Evolutionary conservation across 2,329 filamentous ascomycete species (phyloP), one percentile per base, ranked within the genome.

Genomic region (Scytalidium sp.): DNA sequence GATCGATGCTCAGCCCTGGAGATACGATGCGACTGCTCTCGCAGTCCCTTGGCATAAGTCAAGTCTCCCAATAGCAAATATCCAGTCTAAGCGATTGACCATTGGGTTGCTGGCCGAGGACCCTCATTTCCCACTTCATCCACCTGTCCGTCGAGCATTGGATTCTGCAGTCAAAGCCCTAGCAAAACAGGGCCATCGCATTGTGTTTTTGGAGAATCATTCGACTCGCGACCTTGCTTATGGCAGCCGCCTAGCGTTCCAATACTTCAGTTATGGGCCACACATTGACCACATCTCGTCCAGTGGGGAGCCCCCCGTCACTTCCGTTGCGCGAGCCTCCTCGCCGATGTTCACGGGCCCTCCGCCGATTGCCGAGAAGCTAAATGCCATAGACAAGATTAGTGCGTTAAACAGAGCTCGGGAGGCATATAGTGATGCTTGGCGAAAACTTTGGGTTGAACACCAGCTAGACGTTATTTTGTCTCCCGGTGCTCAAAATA

Each of bases 101-200:
- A 73, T 83, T 36, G 80, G 80, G 0, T 54, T 81, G 1, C 58
- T 79, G 10, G 50, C 70, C 2, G 73, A 75, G 41, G 75, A 80
- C 53, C 64, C 70, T 0, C 61, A 72, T 2, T 73, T 73, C 23
- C 76, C 75, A 0, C 63, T 81, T 0, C 76, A 80, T 20, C 78
- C 80, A 0, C 74, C 78, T 0, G 70, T 81, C 1, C 68, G 66
- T 1, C 67, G 75, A 2, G 67, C 73, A 1, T 52, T 82, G 1
- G 64, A 73, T 4, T 62, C 57, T 1, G 75, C 74, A 0, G 62
- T 70, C 0, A 60, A 63, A 1, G 58, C 56, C 0, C 59, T 83
- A 3, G 57, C 65, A 27, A 61, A 58, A 0, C 68, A 70, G 0
- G 79, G 79, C 0, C 75, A 82, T 53, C 62, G 60, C 0, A 58